Evolutionary conservation across 176 grass and related monocot species (phyloP), one percentile per base, ranked within the genome.

Genomic region (Sorghum bicolor): DNA sequence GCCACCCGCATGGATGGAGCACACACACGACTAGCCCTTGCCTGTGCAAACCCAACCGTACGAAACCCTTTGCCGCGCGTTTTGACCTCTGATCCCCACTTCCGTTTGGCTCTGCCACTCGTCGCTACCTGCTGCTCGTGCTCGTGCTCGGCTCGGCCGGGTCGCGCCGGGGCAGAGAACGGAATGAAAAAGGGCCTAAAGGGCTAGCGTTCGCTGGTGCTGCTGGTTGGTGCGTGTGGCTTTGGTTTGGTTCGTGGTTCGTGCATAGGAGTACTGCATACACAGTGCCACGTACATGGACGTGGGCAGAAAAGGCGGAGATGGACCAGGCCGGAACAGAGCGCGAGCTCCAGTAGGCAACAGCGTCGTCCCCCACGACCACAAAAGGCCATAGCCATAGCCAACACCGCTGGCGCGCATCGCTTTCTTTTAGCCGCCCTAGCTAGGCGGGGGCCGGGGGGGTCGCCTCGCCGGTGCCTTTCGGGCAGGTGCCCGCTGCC

Each of bases 401-500:
- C 9, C 8, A 68, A 4, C 66, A 39, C 6, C 11, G 9, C 26
- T 6, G 28, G 39, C 41, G 8, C n/a, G 82, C 82, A 11, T 72
- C 72, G 65, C 78, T 81, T 65, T 78, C 83, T 11, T 11, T 74
- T 74, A 77, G 52, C 26, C 34, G 41, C 67, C 66, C 40, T 24
- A 14, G 25, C 22, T 20, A 20, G 20, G 72, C 39, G 64, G 50
- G 52, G 37, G 17, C 7, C n/a, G n/a, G 31, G 50, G 17, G 62
- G 43, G 43, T 50, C 45, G 45, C 4, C 4, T 41, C 64, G 71
- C 24, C 71, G 71, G 41, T 14, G 24, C 53, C 78, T 86, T 85
- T 86, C 14, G 55, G 39, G 87, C 87, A 85, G 82, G 76, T 79
- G 81, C n/a, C n/a, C n/a, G n/a, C 73, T 58, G 80, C 81, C 58